A percentile compares a stretch with the other conserved stretches of the same genome.
Conservation (phyloP, 768 basidiomycete genomes). For the Lentinula guzmanii region DNA sequence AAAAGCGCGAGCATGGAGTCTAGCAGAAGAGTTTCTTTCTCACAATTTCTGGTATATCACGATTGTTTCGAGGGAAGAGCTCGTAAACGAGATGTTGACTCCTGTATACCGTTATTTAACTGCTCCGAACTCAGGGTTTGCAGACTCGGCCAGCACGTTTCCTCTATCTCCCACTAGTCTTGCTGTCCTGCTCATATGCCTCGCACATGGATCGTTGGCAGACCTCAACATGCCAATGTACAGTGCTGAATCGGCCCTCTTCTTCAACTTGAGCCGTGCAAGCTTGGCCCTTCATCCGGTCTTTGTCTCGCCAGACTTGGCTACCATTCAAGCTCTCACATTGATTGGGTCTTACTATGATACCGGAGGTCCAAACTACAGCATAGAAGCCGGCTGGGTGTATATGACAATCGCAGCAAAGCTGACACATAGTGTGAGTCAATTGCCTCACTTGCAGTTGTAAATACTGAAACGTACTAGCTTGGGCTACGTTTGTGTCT, state of each 20-base stretch:
- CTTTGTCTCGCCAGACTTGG: constrained; percentile 7
- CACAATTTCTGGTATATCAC: constrained; percentile 16
- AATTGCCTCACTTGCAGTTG: background rate
- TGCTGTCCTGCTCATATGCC: constrained; percentile 23
- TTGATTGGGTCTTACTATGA: constrained; percentile 11
- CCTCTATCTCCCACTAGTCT: constrained; percentile 18
- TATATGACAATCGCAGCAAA: constrained; percentile 22
- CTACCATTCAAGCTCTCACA: constrained; percentile 13
- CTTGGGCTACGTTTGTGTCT: background rate
- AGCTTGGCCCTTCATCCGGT: constrained; percentile 10
- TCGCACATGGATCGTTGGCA: constrained; percentile 28
- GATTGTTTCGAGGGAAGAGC: background rate
- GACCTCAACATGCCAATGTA: constrained; percentile 29
- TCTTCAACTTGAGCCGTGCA: constrained; percentile 11
- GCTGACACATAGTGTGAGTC: constrained; percentile 26
- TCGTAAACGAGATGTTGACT: constrained; percentile 34
- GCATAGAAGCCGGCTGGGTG: constrained; percentile 26
- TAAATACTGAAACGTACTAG: background rate
- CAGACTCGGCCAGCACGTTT: background rate
- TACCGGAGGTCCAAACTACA: constrained; percentile 12
- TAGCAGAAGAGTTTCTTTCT: constrained; percentile 40
- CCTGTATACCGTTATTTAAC: constrained; percentile 12
- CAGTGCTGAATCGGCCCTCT: constrained; percentile 12
- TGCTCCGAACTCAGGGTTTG: constrained; percentile 16
- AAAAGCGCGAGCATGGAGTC: constrained; percentile 30